Base-by-base conservation (phyloP, 441 rosid genomes). In the Pelargonium cotyledonis region DNA sequence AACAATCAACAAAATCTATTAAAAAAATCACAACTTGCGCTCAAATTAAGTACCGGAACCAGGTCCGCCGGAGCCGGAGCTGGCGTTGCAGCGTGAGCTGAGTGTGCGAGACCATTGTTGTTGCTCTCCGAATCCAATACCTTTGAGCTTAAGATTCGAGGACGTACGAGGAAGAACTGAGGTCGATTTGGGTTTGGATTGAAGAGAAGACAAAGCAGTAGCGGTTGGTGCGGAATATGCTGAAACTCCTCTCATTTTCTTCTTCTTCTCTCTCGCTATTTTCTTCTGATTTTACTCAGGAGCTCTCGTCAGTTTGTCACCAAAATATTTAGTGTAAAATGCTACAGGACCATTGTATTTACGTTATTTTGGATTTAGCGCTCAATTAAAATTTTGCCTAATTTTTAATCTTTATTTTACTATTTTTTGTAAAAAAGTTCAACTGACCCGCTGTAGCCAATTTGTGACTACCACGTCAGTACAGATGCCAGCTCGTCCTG, bases 81-180 rank as follows among this genome's bases (percentile, higher is more conserved):
- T 79, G 81, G 82, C 79, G 72, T 75, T 79, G 69, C 86, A 82
- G 35, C 53, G 78, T 31, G 85, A 43, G 43, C 23, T 44, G 65
- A 68, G 70, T 70, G 77, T 68, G 62, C 6, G 75, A 21, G 75
- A 9, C 4, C 67, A 16, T 6, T 55, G 18, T 44, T 10, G 18
- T 55, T 44, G 78, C 31, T 7, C 69, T 57, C 67, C 71, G 73
- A 73, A 74, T 58, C 81, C 10, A n/a, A 70, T 70, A 75, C 73
- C 40, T 44, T 73, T 74, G 61, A 73, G 66, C 44, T 53, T 75
- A 63, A 77, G 62, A 74, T 70, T 49, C 16, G 79, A 63, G 15
- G 68, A 65, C 49, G 55, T 12, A 35, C 53, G 44, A 71, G 73
- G 76, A 70, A 19, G 12, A 63, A 70, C 35, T 6, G 78, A 65